A percentile compares a stretch with the other conserved stretches of the same genome.
phyloP scores from a whole-genome alignment of 75 land plant species.

The Pinus taeda region DNA sequence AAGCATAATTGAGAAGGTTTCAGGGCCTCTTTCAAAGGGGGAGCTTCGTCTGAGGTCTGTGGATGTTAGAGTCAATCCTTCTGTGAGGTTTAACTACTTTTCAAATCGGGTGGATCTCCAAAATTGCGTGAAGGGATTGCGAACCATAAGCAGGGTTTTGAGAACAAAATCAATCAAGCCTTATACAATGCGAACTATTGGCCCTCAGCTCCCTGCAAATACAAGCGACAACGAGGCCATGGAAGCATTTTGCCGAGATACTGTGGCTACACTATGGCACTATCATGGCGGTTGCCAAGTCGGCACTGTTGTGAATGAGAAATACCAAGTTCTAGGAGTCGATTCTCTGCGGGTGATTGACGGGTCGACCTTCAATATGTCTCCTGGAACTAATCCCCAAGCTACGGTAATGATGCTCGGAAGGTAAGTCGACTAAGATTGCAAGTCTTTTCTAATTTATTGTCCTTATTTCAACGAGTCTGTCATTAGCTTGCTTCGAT shows the following conservation, averaged over 20 bases:
- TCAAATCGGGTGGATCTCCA: conserved; percentile 50
- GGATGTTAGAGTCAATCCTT: conserved; percentile 64
- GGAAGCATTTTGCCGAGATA: conserved; percentile 56
- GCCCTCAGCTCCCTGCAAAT: conserved; percentile 26
- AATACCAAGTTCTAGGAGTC: conserved; percentile 46
- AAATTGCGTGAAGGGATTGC: conserved; percentile 55
- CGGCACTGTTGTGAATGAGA: conserved; percentile 38
- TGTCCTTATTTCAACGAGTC: no score
- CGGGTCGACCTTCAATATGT: conserved; percentile 45
- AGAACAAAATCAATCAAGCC: conserved; percentile 38
- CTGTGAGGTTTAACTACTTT: conserved; percentile 89
- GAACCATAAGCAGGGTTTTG: conserved; percentile 31
- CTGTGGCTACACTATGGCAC: conserved; percentile 66
- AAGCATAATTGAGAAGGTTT: conserved; percentile 47
- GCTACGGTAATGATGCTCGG: conserved; percentile 83
- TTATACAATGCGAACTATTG: conserved; percentile 30
- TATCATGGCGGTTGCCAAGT: conserved; percentile 69
- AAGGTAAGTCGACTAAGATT: conserved; percentile 39
- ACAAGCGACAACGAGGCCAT: conserved; percentile 21
- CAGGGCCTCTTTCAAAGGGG: conserved; percentile 68
- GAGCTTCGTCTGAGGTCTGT: conserved; percentile 36
- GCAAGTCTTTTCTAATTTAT: no score
- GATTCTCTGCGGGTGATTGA: conserved; percentile 56
- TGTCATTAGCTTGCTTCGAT: no score
- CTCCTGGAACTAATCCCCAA: conserved; percentile 80